These are phyloP conservation scores for Termitomyces titanicus DNA, from an alignment of 768 basidiomycete species.

Conservation along the genomic window DNA sequence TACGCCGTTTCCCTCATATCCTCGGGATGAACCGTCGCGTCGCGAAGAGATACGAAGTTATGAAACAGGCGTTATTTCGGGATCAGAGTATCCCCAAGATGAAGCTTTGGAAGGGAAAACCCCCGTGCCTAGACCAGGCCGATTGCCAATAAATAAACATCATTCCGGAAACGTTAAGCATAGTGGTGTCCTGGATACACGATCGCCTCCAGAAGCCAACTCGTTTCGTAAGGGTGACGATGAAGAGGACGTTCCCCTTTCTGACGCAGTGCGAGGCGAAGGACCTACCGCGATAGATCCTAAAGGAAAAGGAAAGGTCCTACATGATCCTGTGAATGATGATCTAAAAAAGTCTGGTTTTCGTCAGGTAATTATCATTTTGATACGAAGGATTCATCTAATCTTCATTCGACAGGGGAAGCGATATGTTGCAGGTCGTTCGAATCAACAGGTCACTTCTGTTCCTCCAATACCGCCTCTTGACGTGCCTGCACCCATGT, in stretches of 20 bases:
- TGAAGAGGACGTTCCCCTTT: slow-evolving; percentile 44
- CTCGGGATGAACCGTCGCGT: slow-evolving; percentile 1
- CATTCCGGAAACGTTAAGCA: slow-evolving; percentile 18
- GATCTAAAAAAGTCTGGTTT: not conserved
- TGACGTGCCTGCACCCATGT: not conserved
- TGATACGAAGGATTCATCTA: not conserved
- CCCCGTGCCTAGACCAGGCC: not conserved
- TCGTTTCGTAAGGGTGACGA: slow-evolving; percentile 21
- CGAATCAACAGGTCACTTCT: not conserved
- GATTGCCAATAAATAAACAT: not conserved
- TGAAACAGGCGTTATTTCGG: slow-evolving; percentile 52
- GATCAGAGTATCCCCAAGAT: slow-evolving; percentile 53
- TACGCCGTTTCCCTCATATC: not conserved
- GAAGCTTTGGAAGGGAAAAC: slow-evolving; percentile 5
- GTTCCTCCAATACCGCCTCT: not conserved
- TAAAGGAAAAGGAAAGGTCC: slow-evolving; percentile 9
- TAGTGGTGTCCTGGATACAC: slow-evolving; percentile 17
- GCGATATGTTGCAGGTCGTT: not conserved
- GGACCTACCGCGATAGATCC: slow-evolving; percentile 6
- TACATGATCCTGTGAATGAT: not conserved
- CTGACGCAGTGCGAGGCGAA: slow-evolving; percentile 21
- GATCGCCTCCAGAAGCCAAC: not conserved
- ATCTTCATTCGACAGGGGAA: not conserved
- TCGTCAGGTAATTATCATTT: slow-evolving; percentile 1
- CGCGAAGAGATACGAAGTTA: slow-evolving; percentile 18